Evolutionary conservation across 1,284 basidiomycete species (phyloP), one percentile per base, ranked within the genome.

Genomic region (Ustilago hordei): DNA sequence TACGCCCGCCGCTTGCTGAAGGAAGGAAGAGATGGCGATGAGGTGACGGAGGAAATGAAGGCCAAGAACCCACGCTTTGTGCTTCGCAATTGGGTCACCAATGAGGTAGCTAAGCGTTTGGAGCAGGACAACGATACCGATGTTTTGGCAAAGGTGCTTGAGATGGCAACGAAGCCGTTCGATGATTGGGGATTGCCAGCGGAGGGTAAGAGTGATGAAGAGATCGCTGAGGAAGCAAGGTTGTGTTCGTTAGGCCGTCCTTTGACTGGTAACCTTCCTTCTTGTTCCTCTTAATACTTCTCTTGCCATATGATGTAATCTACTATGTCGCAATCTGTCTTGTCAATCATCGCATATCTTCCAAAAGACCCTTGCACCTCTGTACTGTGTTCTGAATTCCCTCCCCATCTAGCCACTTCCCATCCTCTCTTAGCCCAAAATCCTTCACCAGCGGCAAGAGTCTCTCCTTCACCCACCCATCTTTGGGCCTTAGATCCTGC

Each of bases 151-250:
- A 66, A 73, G 19, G 82, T 84, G 57, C 69, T 84, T 34, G 60
- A 77, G 56, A 81, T 82, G 78, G 79, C 82, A 35, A 57, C 73
- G 12, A 38, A 64, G 5, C 84, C 84, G 1, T 85, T 82, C 41
- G 64, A 82, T 12, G 77, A 73, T 32, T 82, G 75, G 77, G 77
- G 78, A 4, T 12, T 74, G 43, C 59, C 68, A 1, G 38, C 34
- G 9, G 64, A 77, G 23, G 80, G 73, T 7, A 75, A 86, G 86
- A 32, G 87, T 87, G 68, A 86, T n/a, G 71, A 78, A 39, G 89
- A 87, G 87, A 79, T 91, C 90, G 85, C 89, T 89, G 34, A 89
- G 88, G 72, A 90, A 90, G 89, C 90, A 90, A 56, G 81, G 2
- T 58, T 81, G 53, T 81, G 80, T 53, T 72, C 68, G 43, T n/a